Conservation (phyloP, 768 basidiomycete species). For the Boletus pseudopeckii region DNA sequence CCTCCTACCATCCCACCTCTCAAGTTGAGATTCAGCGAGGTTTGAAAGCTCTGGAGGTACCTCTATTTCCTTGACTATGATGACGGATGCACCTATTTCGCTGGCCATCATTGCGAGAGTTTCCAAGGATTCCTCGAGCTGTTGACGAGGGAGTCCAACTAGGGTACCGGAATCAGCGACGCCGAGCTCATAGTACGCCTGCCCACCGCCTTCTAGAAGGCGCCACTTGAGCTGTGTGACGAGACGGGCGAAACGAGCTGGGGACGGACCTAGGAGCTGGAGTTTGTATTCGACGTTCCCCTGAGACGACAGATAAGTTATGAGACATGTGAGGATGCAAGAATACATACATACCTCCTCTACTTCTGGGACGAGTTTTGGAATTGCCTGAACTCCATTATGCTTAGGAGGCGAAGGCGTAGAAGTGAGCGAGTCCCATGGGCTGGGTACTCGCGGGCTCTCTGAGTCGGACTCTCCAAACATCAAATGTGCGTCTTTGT, state of each 20-base stretch:
- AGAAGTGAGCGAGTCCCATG: constrained; percentile 77
- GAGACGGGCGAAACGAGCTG: constrained; percentile 73
- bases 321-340: background rate
- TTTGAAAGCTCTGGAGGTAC: constrained; percentile 53
- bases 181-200: constrained; percentile 79
- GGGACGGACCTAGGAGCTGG: constrained; percentile 76
- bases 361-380: constrained; percentile 71
- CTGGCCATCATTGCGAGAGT: constrained; percentile 94
- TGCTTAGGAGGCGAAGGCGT: constrained; percentile 39
- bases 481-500: constrained; percentile 39
- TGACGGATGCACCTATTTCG: constrained; percentile 89
- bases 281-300: constrained; percentile 96
- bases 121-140: constrained; percentile 78
- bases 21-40: constrained; percentile 31
- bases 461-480: constrained; percentile 83
- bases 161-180: constrained; percentile 88
- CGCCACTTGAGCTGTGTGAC: constrained; percentile 98
- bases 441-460: constrained; percentile 73
- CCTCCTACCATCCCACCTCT: constrained; percentile 37
- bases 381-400: constrained; percentile 37
- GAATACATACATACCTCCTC: constrained; percentile 46
- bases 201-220: constrained; percentile 77
- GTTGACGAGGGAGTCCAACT: constrained; percentile 67
- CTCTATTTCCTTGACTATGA: constrained; percentile 86
- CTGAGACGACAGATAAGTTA: constrained; percentile 27